A percentile compares a stretch with the other conserved stretches of the same genome.
phyloP scores from a whole-genome alignment of 441 rosid genomes.

The Syzygium syzygioides region DNA sequence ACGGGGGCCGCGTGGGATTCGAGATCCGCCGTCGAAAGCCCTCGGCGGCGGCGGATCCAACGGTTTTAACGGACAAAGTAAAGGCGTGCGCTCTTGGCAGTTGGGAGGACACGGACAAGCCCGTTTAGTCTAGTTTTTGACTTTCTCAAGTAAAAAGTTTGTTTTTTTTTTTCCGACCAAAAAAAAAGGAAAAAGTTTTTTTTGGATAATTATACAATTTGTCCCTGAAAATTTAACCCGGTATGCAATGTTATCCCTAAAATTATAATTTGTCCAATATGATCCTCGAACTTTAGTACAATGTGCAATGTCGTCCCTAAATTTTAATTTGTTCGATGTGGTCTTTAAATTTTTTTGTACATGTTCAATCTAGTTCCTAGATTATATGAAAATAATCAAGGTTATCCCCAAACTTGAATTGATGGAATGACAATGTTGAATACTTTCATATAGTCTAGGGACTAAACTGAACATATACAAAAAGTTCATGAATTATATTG shows the following conservation, averaged over 20 bases:
- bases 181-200: neutral
- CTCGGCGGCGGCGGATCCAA: neutral
- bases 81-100: neutral
- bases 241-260: rapidly evolving
- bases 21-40: neutral
- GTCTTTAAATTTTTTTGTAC: too few species aligned
- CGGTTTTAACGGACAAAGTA: neutral
- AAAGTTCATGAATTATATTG: neutral
- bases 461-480: neutral
- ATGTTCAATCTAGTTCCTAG: too few species aligned
- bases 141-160: neutral
- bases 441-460: rapidly evolving
- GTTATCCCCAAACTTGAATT: rapidly evolving
- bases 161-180: too few species aligned
- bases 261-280: neutral
- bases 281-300: rapidly evolving
- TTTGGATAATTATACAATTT: neutral
- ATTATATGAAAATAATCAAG: too few species aligned
- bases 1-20: neutral
- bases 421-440: rapidly evolving
- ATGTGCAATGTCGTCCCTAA: rapidly evolving
- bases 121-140: neutral
- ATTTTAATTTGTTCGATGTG: too few species aligned
- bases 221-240: rapidly evolving
- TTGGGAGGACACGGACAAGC: neutral